These are phyloP conservation scores for Xylariomycetidae sp. DNA, from an alignment of 2,329 filamentous ascomycete genomes.

Conservation along the genomic window DNA sequence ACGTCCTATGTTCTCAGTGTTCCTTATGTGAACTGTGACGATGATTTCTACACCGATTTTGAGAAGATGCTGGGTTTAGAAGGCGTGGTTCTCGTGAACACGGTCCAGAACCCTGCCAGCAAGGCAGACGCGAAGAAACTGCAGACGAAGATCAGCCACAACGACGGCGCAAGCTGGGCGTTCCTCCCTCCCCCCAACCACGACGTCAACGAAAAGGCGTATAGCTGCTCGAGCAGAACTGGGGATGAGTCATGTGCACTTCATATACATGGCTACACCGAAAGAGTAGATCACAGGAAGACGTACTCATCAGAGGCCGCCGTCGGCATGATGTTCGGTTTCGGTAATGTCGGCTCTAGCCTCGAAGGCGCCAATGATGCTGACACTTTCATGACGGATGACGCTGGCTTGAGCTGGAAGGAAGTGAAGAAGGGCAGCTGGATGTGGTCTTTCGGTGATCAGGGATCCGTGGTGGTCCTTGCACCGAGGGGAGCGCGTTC, in stretches of 20 bases:
- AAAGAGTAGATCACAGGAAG: slow-evolving; percentile 73
- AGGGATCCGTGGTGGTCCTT: slow-evolving; percentile 87
- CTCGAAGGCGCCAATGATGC: slow-evolving; percentile 66
- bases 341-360: slow-evolving; percentile 79
- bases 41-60: slow-evolving; percentile 79
- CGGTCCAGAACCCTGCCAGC: slow-evolving; percentile 70
- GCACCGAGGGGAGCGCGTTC: slow-evolving; percentile 68
- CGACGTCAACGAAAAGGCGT: slow-evolving; percentile 67
- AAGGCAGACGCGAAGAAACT: slow-evolving; percentile 69
- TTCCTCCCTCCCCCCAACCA: slow-evolving; percentile 67
- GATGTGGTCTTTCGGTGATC: slow-evolving; percentile 93
- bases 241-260: slow-evolving; percentile 71
- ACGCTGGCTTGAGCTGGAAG: slow-evolving; percentile 87
- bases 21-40: slow-evolving; percentile 74
- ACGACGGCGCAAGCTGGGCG: slow-evolving; percentile 87
- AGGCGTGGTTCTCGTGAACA: slow-evolving; percentile 82
- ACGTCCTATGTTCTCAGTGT: slow-evolving; percentile 89
- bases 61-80: slow-evolving; percentile 93
- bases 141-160: slow-evolving; percentile 91
- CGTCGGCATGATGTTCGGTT: slow-evolving; percentile 83
- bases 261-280: slow-evolving; percentile 93
- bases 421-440: slow-evolving; percentile 82
- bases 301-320: slow-evolving; percentile 87
- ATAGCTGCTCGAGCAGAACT: slow-evolving; percentile 57
- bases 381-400: slow-evolving; percentile 85